phyloP scores from a whole-genome alignment of 148 eudicot genomes.

The Rhododendron griersonianum region DNA sequence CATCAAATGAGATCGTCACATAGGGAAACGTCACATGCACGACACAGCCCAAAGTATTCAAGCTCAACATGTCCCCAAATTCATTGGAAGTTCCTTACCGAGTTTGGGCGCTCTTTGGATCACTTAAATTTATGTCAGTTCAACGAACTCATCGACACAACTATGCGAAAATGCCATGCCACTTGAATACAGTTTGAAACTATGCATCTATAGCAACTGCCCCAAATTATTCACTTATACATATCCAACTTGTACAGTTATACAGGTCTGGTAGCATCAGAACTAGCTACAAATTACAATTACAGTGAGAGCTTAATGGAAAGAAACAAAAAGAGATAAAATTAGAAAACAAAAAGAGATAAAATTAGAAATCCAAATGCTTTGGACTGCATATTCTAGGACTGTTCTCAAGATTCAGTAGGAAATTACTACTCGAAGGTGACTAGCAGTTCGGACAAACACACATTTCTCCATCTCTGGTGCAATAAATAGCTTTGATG shows the following conservation, averaged over 20 bases:
- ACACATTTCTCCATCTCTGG: not conserved
- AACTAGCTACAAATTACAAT: conserved; percentile 13
- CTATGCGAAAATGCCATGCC: not conserved
- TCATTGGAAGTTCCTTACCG: not conserved
- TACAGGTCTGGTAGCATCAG: conserved; percentile 12
- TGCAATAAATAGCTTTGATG: not conserved
- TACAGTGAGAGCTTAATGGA: not conserved
- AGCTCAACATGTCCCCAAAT: not conserved
- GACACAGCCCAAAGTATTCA: not conserved
- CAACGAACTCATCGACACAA: not conserved
- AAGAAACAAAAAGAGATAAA: conserved; percentile 3
- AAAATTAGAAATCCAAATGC: not conserved
- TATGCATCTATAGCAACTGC: not conserved
- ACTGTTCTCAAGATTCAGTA: not conserved
- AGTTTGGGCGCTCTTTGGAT: not conserved
- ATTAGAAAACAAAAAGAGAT: not conserved
- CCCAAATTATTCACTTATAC: not conserved
- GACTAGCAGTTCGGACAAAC: not conserved
- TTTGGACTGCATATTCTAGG: not conserved
- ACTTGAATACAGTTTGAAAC: not conserved
- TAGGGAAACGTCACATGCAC: not conserved
- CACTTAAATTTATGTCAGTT: not conserved
- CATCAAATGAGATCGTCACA: not conserved
- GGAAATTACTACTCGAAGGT: not conserved
- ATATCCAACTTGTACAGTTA: not conserved